These are phyloP conservation scores for Entrophospora sp. DNA, from an alignment of 192 early-diverging fungal species.

Conservation along the genomic window DNA sequence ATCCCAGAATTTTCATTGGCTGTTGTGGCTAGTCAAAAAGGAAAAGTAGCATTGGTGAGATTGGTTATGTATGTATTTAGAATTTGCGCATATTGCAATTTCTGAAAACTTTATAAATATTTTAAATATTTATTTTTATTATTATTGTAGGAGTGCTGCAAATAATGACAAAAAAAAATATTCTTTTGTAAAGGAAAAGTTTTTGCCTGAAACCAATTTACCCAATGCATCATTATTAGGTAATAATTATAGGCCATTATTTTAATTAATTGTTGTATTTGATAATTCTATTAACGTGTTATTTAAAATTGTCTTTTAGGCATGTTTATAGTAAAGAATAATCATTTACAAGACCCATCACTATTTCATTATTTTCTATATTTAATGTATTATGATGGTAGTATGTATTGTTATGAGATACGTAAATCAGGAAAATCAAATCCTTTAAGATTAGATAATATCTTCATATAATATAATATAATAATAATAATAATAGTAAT, in stretches of 20 bases:
- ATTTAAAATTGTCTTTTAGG: not conserved
- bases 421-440: not conserved
- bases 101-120: not conserved
- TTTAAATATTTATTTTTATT: not conserved
- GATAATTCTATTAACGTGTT: not conserved
- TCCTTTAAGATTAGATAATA: slow-evolving; percentile 1
- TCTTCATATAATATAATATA: slow-evolving; percentile 7
- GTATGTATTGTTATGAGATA: slow-evolving; percentile 12
- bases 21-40: slow-evolving; percentile 18
- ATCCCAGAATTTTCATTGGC: slow-evolving; percentile 13
- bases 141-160: not conserved
- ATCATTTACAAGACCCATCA: not conserved
- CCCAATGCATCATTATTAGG: not conserved
- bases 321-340: slow-evolving; percentile 9
- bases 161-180: not conserved
- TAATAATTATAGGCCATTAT: not conserved
- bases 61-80: not conserved
- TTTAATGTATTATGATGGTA: slow-evolving; percentile 1
- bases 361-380: not conserved
- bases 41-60: slow-evolving; percentile 6
- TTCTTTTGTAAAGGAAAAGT: not conserved
- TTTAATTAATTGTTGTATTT: not conserved
- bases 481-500: no score
- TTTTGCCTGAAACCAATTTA: not conserved
- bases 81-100: not conserved